Evolutionary conservation across 148 eudicot species (phyloP).

Genomic region (Chenopodium formosanum): DNA sequence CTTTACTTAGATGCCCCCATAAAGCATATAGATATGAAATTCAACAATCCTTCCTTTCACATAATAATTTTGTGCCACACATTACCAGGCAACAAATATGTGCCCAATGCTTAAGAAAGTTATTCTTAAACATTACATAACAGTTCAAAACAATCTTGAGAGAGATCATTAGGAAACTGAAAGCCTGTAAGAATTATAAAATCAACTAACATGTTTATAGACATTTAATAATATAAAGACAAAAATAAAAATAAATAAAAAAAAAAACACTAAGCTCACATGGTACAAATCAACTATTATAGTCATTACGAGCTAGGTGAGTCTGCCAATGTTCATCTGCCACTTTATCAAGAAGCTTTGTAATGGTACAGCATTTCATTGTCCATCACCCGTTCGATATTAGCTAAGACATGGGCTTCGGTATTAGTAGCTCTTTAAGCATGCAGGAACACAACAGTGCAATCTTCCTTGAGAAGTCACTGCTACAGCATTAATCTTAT

Average conservation of each 20-base stretch:
- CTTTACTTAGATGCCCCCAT: background rate
- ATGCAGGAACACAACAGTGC: no score
- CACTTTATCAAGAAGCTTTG: slow-evolving; percentile 37
- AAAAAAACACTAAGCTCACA: slow-evolving; percentile 40
- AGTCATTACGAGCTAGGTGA: slow-evolving; percentile 73
- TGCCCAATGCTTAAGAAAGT: no score
- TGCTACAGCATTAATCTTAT: no score
- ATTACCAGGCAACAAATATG: background rate
- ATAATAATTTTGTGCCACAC: background rate
- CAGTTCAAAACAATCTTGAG: background rate
- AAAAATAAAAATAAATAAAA: background rate
- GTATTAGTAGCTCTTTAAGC: no score
- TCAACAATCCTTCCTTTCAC: background rate
- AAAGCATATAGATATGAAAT: background rate
- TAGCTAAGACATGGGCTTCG: no score
- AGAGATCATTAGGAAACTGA: background rate
- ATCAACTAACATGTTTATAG: no score
- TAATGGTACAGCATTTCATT: no score
- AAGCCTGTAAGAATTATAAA: background rate
- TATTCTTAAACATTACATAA: background rate
- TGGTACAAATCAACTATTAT: slow-evolving; percentile 74
- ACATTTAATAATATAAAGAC: no score
- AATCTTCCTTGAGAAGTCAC: no score
- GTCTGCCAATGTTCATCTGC: slow-evolving; percentile 81
- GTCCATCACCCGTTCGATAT: no score